Percentiles rank a stretch among this genome's conserved stretches.
Conservation (phyloP, 2,329 filamentous ascomycete genomes). For the Aspergillus alliaceus region DNA sequence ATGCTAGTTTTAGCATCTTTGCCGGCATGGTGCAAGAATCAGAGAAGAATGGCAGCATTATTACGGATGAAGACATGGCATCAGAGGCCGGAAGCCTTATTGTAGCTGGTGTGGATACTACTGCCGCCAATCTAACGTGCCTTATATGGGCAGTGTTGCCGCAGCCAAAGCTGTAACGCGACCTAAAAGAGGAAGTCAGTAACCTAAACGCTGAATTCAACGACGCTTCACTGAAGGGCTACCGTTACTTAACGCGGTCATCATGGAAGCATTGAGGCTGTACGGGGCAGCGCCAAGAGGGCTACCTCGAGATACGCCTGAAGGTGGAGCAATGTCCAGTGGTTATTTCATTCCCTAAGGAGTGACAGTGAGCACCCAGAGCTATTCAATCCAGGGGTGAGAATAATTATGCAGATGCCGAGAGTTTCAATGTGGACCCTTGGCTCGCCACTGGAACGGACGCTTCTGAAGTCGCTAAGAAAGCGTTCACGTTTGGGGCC, state of each 20-base stretch:
- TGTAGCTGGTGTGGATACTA: slow-evolving; percentile 52
- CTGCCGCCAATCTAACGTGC: slow-evolving; percentile 50
- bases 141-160: slow-evolving; percentile 39
- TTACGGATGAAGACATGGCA: slow-evolving; percentile 34
- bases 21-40: slow-evolving; percentile 38
- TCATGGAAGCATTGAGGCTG: slow-evolving; percentile 60
- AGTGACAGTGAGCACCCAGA: slow-evolving; percentile 52
- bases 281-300: slow-evolving; percentile 58
- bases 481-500: slow-evolving; percentile 66
- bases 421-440: slow-evolving; percentile 51
- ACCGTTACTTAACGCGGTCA: slow-evolving; percentile 55
- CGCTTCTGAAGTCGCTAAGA: slow-evolving; percentile 38
- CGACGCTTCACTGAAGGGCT: slow-evolving; percentile 51
- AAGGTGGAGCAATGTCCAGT: slow-evolving; percentile 39
- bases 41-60: slow-evolving; percentile 21
- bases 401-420: slow-evolving; percentile 48
- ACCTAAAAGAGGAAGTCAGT: slow-evolving; percentile 51
- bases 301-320: slow-evolving; percentile 54
- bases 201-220: slow-evolving; percentile 32
- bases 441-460: slow-evolving; percentile 40
- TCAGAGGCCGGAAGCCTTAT: slow-evolving; percentile 45
- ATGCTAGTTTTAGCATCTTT: slow-evolving; percentile 37
- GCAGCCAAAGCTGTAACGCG: slow-evolving; percentile 36
- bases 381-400: slow-evolving; percentile 55
- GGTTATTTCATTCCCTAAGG: slow-evolving; percentile 51